These are phyloP conservation scores for Gomphus bonarii DNA, from an alignment of 1,284 basidiomycete species.

Conservation along the genomic window DNA sequence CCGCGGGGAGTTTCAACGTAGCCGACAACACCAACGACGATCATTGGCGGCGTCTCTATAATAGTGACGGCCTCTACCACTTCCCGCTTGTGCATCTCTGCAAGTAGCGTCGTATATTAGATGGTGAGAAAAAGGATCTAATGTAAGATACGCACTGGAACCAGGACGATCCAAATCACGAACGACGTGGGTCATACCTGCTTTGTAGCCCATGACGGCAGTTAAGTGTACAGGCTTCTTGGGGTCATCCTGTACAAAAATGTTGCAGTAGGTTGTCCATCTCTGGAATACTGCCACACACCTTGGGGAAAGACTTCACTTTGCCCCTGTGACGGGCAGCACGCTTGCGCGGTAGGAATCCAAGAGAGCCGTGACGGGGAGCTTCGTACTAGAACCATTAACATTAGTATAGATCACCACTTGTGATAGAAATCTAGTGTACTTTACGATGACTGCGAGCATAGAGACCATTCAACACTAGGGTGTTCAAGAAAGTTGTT, in stretches of 20 bases:
- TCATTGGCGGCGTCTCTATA: constrained; percentile 95
- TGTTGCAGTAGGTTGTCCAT: not conserved
- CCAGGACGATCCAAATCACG: constrained; percentile 99
- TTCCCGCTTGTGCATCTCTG: constrained; percentile 99
- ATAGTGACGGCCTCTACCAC: constrained; percentile 97
- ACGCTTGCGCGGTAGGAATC: constrained; percentile 91
- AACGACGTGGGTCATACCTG: constrained; percentile 99
- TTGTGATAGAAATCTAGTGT: constrained; percentile 4
- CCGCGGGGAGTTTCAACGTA: constrained; percentile 99
- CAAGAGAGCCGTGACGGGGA: constrained; percentile 89
- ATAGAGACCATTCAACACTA: not conserved
- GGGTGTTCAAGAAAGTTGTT: too few relatives aligned
- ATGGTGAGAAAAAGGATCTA: not conserved
- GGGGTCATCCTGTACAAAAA: constrained; percentile 82
- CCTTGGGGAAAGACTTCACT: constrained; percentile 98
- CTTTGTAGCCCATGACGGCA: constrained; percentile 99
- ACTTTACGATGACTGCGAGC: constrained; percentile 13
- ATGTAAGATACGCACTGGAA: constrained; percentile 61
- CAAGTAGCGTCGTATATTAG: constrained; percentile 7
- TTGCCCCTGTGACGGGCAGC: constrained; percentile 93
- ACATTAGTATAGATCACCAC: not conserved
- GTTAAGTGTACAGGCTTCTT: constrained; percentile 99
- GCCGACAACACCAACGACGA: constrained; percentile 97
- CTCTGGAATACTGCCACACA: constrained; percentile 25
- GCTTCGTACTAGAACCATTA: constrained; percentile 68